Conservation (phyloP, 352 stramenopile genomes). For the Pythium pectinolyticum region DNA sequence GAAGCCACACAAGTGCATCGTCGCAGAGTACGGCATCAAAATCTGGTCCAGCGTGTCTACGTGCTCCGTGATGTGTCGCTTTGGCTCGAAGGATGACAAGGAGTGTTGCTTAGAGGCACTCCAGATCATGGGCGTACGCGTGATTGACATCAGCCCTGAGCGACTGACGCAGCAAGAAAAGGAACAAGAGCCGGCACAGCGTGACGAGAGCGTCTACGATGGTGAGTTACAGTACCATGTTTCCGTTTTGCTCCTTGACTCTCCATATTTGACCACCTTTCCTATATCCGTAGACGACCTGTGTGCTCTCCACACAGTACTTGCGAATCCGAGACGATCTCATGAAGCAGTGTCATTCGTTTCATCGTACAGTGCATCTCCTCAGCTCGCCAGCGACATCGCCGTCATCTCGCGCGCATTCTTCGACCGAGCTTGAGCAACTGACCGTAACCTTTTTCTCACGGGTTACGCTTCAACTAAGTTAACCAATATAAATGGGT, state of each 20-base stretch:
- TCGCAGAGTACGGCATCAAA: conserved; percentile 4
- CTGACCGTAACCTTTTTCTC: too few species aligned
- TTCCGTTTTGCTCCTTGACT: too few species aligned
- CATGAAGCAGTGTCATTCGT: background rate
- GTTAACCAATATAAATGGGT: too few species aligned
- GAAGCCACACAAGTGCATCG: conserved; percentile 12
- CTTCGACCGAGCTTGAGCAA: too few species aligned
- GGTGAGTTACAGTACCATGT: too few species aligned
- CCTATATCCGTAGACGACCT: too few species aligned
- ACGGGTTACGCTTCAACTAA: conserved; percentile 14
- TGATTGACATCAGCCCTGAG: conserved; percentile 7
- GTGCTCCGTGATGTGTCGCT: conserved; percentile 8
- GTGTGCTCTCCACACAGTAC: background rate
- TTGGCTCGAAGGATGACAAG: conserved; percentile 4
- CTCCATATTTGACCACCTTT: too few species aligned
- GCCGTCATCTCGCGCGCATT: conserved; percentile 17
- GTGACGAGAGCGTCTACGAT: background rate
- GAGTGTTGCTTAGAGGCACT: conserved; percentile 12
- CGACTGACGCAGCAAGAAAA: background rate
- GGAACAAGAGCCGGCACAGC: background rate
- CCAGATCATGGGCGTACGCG: conserved; percentile 16
- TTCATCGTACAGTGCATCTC: conserved; percentile 5
- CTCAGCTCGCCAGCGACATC: conserved; percentile 16
- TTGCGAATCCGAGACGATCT: background rate
- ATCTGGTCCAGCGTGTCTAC: conserved; percentile 2